Evolutionary conservation across 768 basidiomycete species (phyloP), one percentile per base, ranked within the genome.

Genomic region (Boletus pseudo-olivaceus): DNA sequence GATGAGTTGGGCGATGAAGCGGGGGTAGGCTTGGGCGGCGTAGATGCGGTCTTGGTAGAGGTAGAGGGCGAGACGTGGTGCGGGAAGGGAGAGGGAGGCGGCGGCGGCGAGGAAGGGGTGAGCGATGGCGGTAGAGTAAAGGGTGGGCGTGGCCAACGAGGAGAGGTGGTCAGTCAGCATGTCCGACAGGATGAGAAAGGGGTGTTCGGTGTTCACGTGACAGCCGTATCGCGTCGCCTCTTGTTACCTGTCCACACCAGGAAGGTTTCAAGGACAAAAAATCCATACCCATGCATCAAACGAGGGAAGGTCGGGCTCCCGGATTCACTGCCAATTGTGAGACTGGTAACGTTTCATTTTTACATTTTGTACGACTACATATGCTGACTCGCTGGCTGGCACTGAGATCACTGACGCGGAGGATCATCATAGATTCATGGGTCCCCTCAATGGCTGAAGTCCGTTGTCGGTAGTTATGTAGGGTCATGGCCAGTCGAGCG

Each of bases 11-110:
- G 84, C 85, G 58, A 88, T 81, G 73, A 87, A 87, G 49, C 79
- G 80, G 14, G 88, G 86, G 65, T 89, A 90, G 1, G 84, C 88
- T 51, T 84, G 82, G 1, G 82, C 81, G 30, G 87, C 88, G 66
- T 90, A 90, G 51, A 86, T 79, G 47, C 82, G 79, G 66, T 90
- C 88, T 59, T 90, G 88, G 14, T 80, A 77, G 54, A 90, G 79
- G 80, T 83, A 90, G 45, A 83, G 71, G 1, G 78, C 75, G 15
- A 90, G 79, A 26, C 76, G 73, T 1, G 69, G 55, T 12, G 75
- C 54, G 7, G 76, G 69, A 19, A 90, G 76, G 4, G 75, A 74
- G 14, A 81, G 76, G 3, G 76, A 64, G 4, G 83, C 83, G 0
- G 86, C 85, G 17, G 77, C 69, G 2, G 63, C 60, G n/a, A 91